Evolutionary conservation across 2,329 filamentous ascomycete species (phyloP).

Genomic region (Cercospora brassicicola): DNA sequence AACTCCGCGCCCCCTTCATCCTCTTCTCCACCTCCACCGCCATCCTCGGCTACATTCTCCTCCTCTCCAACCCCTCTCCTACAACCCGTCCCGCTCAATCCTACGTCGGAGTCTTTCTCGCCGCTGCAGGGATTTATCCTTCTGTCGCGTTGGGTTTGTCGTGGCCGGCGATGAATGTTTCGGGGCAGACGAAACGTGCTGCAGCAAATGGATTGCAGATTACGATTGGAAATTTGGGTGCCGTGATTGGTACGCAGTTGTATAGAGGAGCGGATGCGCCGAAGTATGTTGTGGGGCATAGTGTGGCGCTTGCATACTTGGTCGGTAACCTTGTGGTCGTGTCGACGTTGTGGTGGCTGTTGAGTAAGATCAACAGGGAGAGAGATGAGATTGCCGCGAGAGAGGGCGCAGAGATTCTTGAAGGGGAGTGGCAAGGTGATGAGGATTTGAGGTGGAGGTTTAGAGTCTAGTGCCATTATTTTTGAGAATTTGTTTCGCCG

Average conservation of each 20-base stretch:
- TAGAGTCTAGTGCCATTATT: conserved; percentile 19
- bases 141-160: conserved; percentile 63
- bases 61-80: conserved; percentile 38
- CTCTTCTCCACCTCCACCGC: conserved; percentile 48
- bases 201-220: conserved; percentile 71
- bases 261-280: conserved; percentile 63
- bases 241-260: conserved; percentile 68
- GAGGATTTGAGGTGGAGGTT: conserved; percentile 67
- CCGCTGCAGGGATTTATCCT: conserved; percentile 63
- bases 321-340: conserved; percentile 59
- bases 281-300: conserved; percentile 65
- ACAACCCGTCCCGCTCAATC: conserved; percentile 45
- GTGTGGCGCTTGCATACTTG: conserved; percentile 65
- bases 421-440: conserved; percentile 61
- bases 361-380: conserved; percentile 59
- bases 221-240: conserved; percentile 68
- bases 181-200: conserved; percentile 65
- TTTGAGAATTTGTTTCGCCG: not conserved
- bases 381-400: conserved; percentile 50
- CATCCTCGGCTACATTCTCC: conserved; percentile 45
- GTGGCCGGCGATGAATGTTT: conserved; percentile 72
- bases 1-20: conserved; percentile 63
- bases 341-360: conserved; percentile 52
- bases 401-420: conserved; percentile 50
- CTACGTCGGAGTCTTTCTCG: conserved; percentile 46